phyloP scores from a whole-genome alignment of 2,329 filamentous ascomycete genomes.

The Verticillium albo-atrum region DNA sequence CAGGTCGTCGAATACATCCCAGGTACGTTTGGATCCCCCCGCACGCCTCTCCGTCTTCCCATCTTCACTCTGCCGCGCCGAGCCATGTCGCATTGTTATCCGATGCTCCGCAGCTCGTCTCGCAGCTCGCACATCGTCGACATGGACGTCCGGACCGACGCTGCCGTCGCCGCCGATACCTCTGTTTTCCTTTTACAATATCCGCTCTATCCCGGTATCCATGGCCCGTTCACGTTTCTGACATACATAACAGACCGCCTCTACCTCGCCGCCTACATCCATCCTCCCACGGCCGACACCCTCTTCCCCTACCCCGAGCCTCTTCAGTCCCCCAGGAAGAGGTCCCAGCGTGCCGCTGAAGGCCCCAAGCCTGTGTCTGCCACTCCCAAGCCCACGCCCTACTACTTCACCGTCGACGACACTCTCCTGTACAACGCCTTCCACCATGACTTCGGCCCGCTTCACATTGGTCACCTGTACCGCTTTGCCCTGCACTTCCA shows the following conservation, averaged over 20 bases:
- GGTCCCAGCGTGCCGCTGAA: constrained; percentile 54
- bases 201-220: constrained; percentile 14
- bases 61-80: constrained; percentile 2
- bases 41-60: not conserved
- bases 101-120: constrained; percentile 6
- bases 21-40: constrained; percentile 50
- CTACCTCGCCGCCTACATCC: constrained; percentile 88
- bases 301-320: constrained; percentile 76
- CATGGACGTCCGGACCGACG: not conserved
- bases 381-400: constrained; percentile 56
- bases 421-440: constrained; percentile 95
- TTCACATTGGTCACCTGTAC: constrained; percentile 97
- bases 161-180: not conserved
- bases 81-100: constrained; percentile 27
- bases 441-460: constrained; percentile 94
- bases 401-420: constrained; percentile 95
- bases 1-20: constrained; percentile 96
- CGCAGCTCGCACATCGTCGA: not conserved
- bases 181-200: not conserved
- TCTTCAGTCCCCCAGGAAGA: constrained; percentile 32
- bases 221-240: constrained; percentile 25
- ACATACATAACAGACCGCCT: constrained; percentile 68
- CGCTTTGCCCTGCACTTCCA: constrained; percentile 94
- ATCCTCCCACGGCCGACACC: constrained; percentile 74
- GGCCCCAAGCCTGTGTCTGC: constrained; percentile 31